Conservation (phyloP, 2,329 filamentous ascomycete species). For the Phyllosticta paracitricarpa region DNA sequence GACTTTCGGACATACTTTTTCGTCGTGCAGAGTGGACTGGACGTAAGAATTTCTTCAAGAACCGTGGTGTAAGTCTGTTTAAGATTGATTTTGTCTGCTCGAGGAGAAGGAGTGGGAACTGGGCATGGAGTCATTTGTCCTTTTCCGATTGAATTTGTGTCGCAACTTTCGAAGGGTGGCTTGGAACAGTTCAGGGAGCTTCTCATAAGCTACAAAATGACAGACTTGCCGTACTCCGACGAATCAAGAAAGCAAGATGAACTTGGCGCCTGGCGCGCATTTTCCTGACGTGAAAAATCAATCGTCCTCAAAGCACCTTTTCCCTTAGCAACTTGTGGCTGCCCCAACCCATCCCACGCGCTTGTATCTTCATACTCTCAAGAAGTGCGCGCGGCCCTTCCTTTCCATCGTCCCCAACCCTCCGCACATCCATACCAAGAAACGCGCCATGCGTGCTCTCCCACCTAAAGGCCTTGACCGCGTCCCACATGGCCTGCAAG, state of each 20-base stretch:
- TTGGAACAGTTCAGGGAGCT: neutral
- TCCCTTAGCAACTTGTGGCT: neutral
- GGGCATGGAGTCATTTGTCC: neutral
- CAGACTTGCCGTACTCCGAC: neutral
- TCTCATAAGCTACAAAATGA: neutral
- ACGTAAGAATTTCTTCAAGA: slow-evolving; percentile 39
- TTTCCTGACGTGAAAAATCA: neutral
- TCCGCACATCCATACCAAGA: slow-evolving; percentile 50
- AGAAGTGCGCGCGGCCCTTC: slow-evolving; percentile 43
- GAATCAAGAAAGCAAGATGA: neutral
- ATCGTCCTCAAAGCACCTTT: neutral
- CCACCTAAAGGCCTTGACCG: slow-evolving; percentile 53
- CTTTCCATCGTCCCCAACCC: slow-evolving; percentile 43
- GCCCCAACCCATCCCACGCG: slow-evolving; percentile 27
- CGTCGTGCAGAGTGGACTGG: slow-evolving; percentile 47
- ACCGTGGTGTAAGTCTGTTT: neutral
- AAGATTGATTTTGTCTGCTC: neutral
- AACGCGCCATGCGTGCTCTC: slow-evolving; percentile 60
- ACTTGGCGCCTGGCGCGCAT: neutral
- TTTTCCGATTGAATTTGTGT: neutral
- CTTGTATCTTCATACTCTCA: slow-evolving; percentile 69
- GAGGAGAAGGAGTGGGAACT: neutral
- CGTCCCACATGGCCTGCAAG: slow-evolving; percentile 60
- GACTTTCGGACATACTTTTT: slow-evolving; percentile 50
- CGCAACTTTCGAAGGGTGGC: neutral